phyloP scores from a whole-genome alignment of 345 rosid species.

The Theobroma cacao region DNA sequence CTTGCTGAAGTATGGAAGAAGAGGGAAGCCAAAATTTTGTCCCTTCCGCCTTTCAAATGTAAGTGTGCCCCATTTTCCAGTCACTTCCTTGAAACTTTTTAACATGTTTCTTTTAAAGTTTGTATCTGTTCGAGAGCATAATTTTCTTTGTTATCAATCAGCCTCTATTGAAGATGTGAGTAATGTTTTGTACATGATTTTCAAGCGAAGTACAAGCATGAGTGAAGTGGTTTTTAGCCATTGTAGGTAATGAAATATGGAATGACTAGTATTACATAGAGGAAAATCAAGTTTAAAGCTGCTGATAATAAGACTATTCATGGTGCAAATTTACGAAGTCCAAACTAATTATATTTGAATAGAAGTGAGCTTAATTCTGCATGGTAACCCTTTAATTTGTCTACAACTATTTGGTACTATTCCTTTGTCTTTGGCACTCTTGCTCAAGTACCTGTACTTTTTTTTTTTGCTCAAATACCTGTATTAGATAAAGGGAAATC shows the following conservation, averaged over 20 bases:
- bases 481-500: neutral
- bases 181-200: neutral
- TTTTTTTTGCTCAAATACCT: neutral
- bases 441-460: neutral
- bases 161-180: neutral
- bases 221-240: neutral
- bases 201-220: neutral
- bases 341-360: neutral
- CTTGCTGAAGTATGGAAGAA: slow-evolving; percentile 95
- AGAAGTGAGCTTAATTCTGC: neutral
- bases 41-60: slow-evolving; percentile 98
- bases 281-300: neutral
- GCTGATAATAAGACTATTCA: neutral
- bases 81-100: neutral
- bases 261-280: neutral
- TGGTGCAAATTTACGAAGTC: neutral
- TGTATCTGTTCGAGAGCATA: neutral
- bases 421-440: neutral
- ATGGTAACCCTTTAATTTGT: neutral
- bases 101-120: neutral
- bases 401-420: neutral
- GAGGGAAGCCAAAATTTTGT: slow-evolving; percentile 98
- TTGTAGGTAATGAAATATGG: slow-evolving; percentile 1
- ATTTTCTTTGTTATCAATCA: neutral
- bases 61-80: slow-evolving; percentile 28